Percentiles rank a stretch among this genome's conserved stretches.
Conservation (phyloP, 2,329 filamentous ascomycete genomes). For the Dactylellina haptotyla region DNA sequence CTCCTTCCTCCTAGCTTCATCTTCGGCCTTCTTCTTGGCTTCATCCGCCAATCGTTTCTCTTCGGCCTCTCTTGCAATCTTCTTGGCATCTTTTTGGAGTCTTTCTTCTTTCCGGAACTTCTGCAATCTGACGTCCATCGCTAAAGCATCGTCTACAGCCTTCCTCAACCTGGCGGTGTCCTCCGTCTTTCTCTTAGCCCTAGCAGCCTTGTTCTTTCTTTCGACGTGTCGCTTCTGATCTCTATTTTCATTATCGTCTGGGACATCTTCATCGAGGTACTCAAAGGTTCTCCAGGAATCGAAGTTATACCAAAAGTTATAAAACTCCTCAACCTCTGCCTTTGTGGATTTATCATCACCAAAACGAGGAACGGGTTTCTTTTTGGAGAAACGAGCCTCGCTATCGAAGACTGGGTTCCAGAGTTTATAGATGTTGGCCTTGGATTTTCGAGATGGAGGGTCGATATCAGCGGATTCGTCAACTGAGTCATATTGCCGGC, state of each 20-base stretch:
- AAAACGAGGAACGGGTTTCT: slow-evolving; percentile 85
- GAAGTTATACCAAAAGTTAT: slow-evolving; percentile 99
- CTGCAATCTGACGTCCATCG: slow-evolving; percentile 94
- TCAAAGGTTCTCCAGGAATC: slow-evolving; percentile 98
- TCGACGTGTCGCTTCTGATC: slow-evolving; percentile 99
- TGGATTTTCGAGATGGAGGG: slow-evolving; percentile 92
- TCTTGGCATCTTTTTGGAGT: slow-evolving; percentile 96
- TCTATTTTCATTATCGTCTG: slow-evolving; percentile 98
- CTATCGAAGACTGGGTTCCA: slow-evolving; percentile 91
- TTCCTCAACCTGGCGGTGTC: slow-evolving; percentile 90
- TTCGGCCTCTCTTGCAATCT: slow-evolving; percentile 86
- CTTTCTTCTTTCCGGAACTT: slow-evolving; percentile 91
- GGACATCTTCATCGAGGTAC: slow-evolving; percentile 98
- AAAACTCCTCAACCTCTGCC: slow-evolving; percentile 92
- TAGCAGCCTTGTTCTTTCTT: slow-evolving; percentile 96
- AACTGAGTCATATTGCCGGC: slow-evolving; percentile 94
- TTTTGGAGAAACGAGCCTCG: slow-evolving; percentile 91
- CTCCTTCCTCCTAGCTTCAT: slow-evolving; percentile 79
- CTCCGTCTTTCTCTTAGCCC: slow-evolving; percentile 99
- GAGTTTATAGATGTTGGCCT: slow-evolving; percentile 93
- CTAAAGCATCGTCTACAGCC: slow-evolving; percentile 85
- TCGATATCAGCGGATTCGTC: slow-evolving; percentile 93
- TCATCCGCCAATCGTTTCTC: slow-evolving; percentile 89
- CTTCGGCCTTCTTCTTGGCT: slow-evolving; percentile 80
- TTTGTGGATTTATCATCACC: slow-evolving; percentile 85